Base-by-base conservation (phyloP, 352 stramenopile species). In the Phytophthora crassamura region DNA sequence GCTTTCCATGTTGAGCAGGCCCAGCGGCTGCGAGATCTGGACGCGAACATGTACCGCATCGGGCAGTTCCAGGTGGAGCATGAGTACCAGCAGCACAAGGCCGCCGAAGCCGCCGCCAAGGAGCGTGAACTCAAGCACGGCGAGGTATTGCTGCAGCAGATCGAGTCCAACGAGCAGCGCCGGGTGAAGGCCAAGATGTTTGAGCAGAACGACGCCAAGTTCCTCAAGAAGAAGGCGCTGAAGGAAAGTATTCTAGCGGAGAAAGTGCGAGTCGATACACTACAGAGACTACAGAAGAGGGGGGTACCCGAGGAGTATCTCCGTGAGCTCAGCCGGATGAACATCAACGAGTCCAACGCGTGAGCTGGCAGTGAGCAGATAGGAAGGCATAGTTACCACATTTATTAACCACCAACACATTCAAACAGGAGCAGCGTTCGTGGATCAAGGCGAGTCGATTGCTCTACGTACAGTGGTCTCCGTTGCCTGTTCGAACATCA, bases 181-280 rank as follows among this genome's bases (percentile, higher is more conserved):
- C 80, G 70, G 1, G 28, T 70, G 39, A 91, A 90, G 59, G 75
- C 78, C 39, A 89, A 84, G 57, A 67, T 89, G 63, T 86, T 89
- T 34, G 77, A 80, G 57, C 71, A 84, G 46, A 90, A 88, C 51
- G 84, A 91, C 57, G 77, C 71, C 57, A 90, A 88, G 63, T 88
- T 85, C 47, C 47, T 72, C 14, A 84, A 86, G 63, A 94, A 91
- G 72, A 92, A 91, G 58, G 62, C 61, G 20, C 69, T 87, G 51
- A 90, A 89, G 51, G 85, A 92, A 59, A 80, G 72, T 39, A 91
- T 91, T 61, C 57, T 94, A 36, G 85, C 83, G 7, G 85, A 94
- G 58, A 94, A 94, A 61, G 80, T 91, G 53, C 70, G 85, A 0
- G 54, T 73, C 9, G 78, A 90, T 33, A 88, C 86, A 25, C 63